A percentile compares a stretch with the other conserved stretches of the same genome.
phyloP scores from a whole-genome alignment of 2,329 filamentous ascomycete species.

The Microsporum ferrugineum region DNA sequence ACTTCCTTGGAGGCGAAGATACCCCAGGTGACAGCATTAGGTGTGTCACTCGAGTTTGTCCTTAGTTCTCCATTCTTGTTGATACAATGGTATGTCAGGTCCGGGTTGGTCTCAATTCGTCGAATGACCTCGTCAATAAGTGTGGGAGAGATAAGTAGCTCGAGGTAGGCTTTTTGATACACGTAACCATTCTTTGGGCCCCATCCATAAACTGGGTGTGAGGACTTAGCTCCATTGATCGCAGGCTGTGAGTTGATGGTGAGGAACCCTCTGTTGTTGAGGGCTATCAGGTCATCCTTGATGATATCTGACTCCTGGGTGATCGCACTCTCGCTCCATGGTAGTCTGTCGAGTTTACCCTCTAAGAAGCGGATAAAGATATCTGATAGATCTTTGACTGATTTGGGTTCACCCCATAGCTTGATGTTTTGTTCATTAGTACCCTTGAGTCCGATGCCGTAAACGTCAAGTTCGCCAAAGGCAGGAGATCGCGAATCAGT shows the following conservation, averaged over 20 bases:
- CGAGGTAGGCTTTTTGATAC: conserved; percentile 95
- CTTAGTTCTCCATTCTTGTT: conserved; percentile 69
- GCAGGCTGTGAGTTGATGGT: conserved; percentile 98
- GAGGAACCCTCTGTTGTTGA: conserved; percentile 78
- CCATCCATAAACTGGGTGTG: conserved; percentile 81
- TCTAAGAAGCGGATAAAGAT: conserved; percentile 79
- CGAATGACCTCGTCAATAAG: conserved; percentile 65
- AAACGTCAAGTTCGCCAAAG: conserved; percentile 88
- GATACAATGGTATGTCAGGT: conserved; percentile 89
- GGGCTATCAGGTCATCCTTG: conserved; percentile 60
- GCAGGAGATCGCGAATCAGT: conserved; percentile 92
- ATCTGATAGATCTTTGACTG: conserved; percentile 65
- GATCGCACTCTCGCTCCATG: conserved; percentile 88
- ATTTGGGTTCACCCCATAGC: conserved; percentile 79
- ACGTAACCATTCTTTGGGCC: conserved; percentile 91
- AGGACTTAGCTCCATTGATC: conserved; percentile 80
- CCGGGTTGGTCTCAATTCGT: conserved; percentile 64
- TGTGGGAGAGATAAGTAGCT: conserved; percentile 73
- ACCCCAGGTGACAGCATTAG: conserved; percentile 98
- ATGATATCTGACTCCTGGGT: conserved; percentile 71
- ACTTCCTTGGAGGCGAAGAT: conserved; percentile 98
- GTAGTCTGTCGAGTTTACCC: conserved; percentile 67
- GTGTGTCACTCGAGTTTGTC: conserved; percentile 73
- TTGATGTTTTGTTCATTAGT: conserved; percentile 94
- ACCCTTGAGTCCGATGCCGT: conserved; percentile 85